phyloP scores from a whole-genome alignment of 208 protist species.

The Wallacemonas sp. region DNA sequence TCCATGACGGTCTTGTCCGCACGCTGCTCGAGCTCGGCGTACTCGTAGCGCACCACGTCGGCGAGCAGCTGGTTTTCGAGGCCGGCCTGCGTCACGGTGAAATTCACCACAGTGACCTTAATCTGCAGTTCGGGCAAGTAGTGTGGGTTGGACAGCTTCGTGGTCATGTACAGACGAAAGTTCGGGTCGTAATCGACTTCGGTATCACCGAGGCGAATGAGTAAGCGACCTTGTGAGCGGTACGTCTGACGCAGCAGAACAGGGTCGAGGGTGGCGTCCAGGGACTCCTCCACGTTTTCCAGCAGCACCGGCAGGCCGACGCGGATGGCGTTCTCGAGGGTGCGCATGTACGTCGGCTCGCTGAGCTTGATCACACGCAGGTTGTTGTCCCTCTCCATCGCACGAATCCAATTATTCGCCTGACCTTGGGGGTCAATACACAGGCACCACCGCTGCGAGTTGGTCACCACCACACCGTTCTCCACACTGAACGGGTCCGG shows the following conservation, averaged over 20 bases:
- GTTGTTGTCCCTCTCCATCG: slow-evolving; percentile 91
- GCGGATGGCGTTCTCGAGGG: slow-evolving; percentile 93
- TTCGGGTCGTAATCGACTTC: slow-evolving; percentile 95
- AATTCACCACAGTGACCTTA: slow-evolving; percentile 94
- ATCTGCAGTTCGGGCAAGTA: slow-evolving; percentile 96
- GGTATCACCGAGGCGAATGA: slow-evolving; percentile 94
- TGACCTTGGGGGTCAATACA: slow-evolving; percentile 96
- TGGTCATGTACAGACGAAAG: slow-evolving; percentile 96
- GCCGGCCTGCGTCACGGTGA: slow-evolving; percentile 93
- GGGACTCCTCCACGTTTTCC: slow-evolving; percentile 95
- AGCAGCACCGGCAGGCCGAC: slow-evolving; percentile 95
- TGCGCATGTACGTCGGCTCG: slow-evolving; percentile 91
- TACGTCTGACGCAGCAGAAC: slow-evolving; percentile 96
- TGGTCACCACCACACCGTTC: slow-evolving; percentile 91
- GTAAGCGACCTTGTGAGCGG: slow-evolving; percentile 83
- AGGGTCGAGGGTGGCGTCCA: slow-evolving; percentile 96
- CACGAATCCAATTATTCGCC: slow-evolving; percentile 95
- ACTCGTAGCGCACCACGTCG: slow-evolving; percentile 92
- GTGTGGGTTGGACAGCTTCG: slow-evolving; percentile 94
- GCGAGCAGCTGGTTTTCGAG: slow-evolving; percentile 94
- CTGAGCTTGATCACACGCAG: slow-evolving; percentile 93
- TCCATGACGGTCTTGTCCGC: slow-evolving; percentile 92
- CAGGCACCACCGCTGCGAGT: slow-evolving; percentile 93
- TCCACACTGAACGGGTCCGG: slow-evolving; percentile 92
- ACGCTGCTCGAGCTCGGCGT: slow-evolving; percentile 91